These are phyloP conservation scores for Zymoseptoria brevis DNA, from an alignment of 2,329 filamentous ascomycete genomes.

Conservation along the genomic window DNA sequence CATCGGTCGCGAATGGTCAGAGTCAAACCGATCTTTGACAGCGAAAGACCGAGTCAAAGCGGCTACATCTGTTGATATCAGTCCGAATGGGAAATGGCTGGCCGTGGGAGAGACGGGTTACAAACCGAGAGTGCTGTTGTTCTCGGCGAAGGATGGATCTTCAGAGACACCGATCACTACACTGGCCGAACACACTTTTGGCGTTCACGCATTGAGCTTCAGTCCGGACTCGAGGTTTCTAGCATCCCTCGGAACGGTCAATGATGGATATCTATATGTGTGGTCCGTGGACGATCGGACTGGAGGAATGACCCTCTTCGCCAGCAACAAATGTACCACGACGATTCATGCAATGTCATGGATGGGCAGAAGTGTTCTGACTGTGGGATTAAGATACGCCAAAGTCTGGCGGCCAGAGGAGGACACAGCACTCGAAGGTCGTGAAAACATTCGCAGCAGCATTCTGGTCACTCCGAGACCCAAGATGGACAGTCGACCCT, in stretches of 20 bases:
- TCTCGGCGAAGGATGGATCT: constrained; percentile 66
- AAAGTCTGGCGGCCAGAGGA: constrained; percentile 89
- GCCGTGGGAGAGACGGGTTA: constrained; percentile 95
- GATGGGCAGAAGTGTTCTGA: constrained; percentile 77
- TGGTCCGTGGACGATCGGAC: constrained; percentile 81
- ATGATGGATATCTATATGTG: constrained; percentile 89
- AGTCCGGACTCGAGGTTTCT: constrained; percentile 79
- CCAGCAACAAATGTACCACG: constrained; percentile 87
- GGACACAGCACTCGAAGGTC: constrained; percentile 19
- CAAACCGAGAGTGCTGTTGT: constrained; percentile 82
- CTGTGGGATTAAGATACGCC: constrained; percentile 81
- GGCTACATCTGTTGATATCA: constrained; percentile 82
- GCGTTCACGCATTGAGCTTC: constrained; percentile 82
- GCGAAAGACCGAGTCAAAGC: constrained; percentile 90
- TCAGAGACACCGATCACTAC: constrained; percentile 77
- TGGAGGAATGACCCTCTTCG: constrained; percentile 69
- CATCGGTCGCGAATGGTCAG: constrained; percentile 42
- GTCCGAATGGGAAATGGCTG: constrained; percentile 75
- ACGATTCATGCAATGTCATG: constrained; percentile 80
- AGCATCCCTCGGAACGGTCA: constrained; percentile 77
- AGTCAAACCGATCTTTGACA: constrained; percentile 68
- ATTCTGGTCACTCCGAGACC: constrained; percentile 20
- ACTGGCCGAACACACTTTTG: constrained; percentile 82
- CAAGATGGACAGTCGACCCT: constrained; percentile 26
- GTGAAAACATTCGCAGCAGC: constrained; percentile 13